A percentile compares a stretch with the other conserved stretches of the same genome.
Conservation (phyloP, 768 basidiomycete species). For the Lentinula guzmanii region DNA sequence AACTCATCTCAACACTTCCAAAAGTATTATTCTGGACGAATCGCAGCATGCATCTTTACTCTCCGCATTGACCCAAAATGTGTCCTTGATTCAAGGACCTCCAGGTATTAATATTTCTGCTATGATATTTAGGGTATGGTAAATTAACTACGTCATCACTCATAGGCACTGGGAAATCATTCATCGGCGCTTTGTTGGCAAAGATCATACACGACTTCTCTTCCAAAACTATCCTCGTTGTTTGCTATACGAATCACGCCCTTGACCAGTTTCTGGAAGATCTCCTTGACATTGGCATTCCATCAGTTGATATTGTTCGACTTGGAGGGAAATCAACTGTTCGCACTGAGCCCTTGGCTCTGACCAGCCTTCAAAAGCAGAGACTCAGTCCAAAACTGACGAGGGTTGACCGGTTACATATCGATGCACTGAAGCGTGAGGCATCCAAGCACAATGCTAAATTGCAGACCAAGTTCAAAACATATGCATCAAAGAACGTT, state of each 20-base stretch:
- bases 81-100: constrained; percentile 66
- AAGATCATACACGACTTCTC: constrained; percentile 52
- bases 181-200: constrained; percentile 62
- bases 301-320: constrained; percentile 41
- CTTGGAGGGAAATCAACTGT: constrained; percentile 52
- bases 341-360: constrained; percentile 36
- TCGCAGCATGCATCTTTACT: constrained; percentile 45
- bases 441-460: constrained; percentile 7
- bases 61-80: constrained; percentile 45
- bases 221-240: constrained; percentile 49
- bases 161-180: constrained; percentile 69
- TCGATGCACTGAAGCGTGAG: constrained; percentile 31
- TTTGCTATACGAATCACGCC: constrained; percentile 73
- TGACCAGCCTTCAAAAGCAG: constrained; percentile 30
- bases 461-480: constrained; percentile 24
- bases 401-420: constrained; percentile 30
- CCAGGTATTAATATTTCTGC: constrained; percentile 37
- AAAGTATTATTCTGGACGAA: constrained; percentile 40
- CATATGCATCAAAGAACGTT: constrained; percentile 19
- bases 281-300: constrained; percentile 56
- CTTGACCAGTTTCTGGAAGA: constrained; percentile 66
- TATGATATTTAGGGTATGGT: background rate
- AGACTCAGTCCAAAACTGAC: constrained; percentile 15
- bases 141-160: background rate
- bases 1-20: constrained; percentile 26